phyloP scores from a whole-genome alignment of 116 monocot species.

The Cymodocea nodosa region DNA sequence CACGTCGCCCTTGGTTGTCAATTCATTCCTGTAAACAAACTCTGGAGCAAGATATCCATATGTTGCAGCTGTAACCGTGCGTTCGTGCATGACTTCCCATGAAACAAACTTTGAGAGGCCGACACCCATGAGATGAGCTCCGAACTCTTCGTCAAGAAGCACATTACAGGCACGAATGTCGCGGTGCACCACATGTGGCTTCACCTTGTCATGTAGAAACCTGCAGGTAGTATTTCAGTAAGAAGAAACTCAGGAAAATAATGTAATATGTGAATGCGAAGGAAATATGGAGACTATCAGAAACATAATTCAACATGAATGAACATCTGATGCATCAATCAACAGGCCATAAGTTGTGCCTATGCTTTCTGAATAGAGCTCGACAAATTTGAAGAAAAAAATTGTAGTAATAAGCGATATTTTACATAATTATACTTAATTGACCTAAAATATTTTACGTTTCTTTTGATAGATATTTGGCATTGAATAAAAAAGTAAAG shows the following conservation, averaged over 20 bases:
- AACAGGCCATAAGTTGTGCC: too few species aligned
- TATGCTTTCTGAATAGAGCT: too few species aligned
- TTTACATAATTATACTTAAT: too few species aligned
- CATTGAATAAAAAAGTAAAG: too few species aligned
- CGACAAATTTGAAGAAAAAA: too few species aligned
- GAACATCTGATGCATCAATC: too few species aligned
- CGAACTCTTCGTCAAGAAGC: slow-evolving; percentile 85
- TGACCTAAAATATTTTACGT: too few species aligned
- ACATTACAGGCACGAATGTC: slow-evolving; percentile 96
- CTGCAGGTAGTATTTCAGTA: slow-evolving; percentile 18
- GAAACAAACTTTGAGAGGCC: slow-evolving; percentile 85
- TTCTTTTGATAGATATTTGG: too few species aligned
- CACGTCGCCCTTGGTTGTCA: slow-evolving; percentile 94
- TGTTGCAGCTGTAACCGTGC: slow-evolving; percentile 71
- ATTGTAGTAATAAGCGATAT: too few species aligned
- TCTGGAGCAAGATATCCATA: slow-evolving; percentile 94
- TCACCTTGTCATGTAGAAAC: slow-evolving; percentile 95
- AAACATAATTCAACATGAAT: too few species aligned
- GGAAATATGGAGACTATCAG: too few species aligned
- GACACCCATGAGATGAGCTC: slow-evolving; percentile 74
- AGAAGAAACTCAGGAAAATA: neutral
- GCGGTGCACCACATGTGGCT: slow-evolving; percentile 92
- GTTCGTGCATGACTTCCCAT: slow-evolving; percentile 92
- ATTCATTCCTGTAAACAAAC: slow-evolving; percentile 92
- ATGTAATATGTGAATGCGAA: too few species aligned